A percentile compares a stretch with the other conserved stretches of the same genome.
Conservation (phyloP, 495 filamentous ascomycete genomes). For the Penicillium waksmanii region DNA sequence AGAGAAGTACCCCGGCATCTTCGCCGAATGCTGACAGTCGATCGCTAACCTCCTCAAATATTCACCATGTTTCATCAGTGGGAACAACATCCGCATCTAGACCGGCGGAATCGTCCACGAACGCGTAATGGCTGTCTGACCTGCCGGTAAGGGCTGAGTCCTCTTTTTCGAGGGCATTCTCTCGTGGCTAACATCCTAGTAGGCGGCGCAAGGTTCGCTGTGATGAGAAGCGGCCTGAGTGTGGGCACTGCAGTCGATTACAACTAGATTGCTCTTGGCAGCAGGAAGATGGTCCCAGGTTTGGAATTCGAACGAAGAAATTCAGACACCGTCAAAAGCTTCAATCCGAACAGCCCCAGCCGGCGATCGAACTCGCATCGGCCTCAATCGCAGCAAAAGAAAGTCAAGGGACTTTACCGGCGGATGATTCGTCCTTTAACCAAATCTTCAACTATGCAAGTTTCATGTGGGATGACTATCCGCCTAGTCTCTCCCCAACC, state of each 20-base stretch:
- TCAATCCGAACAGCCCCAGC: neutral
- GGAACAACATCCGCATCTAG: slow-evolving; percentile 15
- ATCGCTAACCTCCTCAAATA: slow-evolving; percentile 2
- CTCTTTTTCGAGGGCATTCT: neutral
- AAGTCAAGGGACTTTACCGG: neutral
- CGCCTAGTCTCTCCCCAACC: slow-evolving; percentile 6
- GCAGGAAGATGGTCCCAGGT: slow-evolving; percentile 5
- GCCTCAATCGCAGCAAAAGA: neutral
- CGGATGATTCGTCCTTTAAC: slow-evolving; percentile 23
- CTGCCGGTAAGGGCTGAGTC: slow-evolving; percentile 10
- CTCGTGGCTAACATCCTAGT: neutral
- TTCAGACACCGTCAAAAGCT: slow-evolving; percentile 8
- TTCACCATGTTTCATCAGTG: slow-evolving; percentile 16
- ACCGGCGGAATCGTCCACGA: slow-evolving; percentile 17
- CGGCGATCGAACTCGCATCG: neutral
- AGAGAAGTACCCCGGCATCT: neutral
- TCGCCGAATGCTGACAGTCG: neutral
- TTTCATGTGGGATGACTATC: slow-evolving; percentile 41
- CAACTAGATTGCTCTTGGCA: slow-evolving; percentile 19
- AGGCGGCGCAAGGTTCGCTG: slow-evolving; percentile 28
- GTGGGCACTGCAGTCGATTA: slow-evolving; percentile 40
- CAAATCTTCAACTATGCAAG: slow-evolving; percentile 41
- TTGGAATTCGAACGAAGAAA: slow-evolving; percentile 13
- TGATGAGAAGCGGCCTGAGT: slow-evolving; percentile 43
- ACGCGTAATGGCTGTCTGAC: slow-evolving; percentile 22